phyloP scores from a whole-genome alignment of 176 grass and related monocot genomes.

The Triticum aestivum region DNA sequence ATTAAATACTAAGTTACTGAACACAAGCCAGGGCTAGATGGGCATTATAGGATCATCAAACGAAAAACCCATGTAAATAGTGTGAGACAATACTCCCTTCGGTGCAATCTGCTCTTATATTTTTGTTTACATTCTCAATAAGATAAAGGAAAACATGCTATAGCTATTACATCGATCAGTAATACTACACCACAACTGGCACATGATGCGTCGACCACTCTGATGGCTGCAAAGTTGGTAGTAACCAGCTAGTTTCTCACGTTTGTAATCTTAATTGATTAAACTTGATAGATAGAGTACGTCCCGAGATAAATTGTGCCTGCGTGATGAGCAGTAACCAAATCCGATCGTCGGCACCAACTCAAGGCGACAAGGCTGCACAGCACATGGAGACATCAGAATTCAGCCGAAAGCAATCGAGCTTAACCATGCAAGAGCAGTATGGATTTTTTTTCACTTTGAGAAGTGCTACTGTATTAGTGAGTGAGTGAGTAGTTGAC shows the following conservation, averaged over 20 bases:
- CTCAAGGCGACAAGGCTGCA: background rate
- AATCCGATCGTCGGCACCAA: background rate
- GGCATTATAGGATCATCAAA: too few relatives aligned
- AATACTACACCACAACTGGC: background rate
- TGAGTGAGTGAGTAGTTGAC: background rate
- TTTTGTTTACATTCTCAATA: background rate
- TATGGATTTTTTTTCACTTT: background rate
- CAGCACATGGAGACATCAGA: background rate
- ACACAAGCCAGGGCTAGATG: background rate
- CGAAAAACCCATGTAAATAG: background rate
- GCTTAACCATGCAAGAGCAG: background rate
- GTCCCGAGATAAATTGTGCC: background rate
- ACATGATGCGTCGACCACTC: background rate
- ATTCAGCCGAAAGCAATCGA: background rate
- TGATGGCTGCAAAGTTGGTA: background rate
- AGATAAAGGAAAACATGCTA: background rate
- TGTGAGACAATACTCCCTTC: background rate
- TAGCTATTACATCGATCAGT: background rate
- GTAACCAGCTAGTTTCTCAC: background rate
- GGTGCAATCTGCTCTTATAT: background rate
- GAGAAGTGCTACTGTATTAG: too few relatives aligned
- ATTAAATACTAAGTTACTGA: background rate
- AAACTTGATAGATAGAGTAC: background rate
- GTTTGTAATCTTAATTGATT: background rate
- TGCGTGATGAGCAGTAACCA: background rate